phyloP scores from a whole-genome alignment of 2,329 filamentous ascomycete species.

The Monosporascus sp. region DNA sequence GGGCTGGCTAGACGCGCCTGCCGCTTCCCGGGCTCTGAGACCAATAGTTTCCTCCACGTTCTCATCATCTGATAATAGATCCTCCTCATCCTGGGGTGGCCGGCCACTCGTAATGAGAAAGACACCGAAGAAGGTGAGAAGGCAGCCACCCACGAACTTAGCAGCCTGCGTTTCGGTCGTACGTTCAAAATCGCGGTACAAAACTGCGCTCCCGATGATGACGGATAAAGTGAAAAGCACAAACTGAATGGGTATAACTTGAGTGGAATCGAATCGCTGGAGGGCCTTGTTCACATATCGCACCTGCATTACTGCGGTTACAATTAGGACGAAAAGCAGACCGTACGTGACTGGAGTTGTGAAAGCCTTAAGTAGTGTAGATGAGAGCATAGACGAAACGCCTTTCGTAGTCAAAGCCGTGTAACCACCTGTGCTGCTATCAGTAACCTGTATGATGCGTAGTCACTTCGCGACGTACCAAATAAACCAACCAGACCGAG shows the following conservation, averaged over 20 bases:
- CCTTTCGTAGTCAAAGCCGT: slow-evolving; percentile 97
- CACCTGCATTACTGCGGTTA: slow-evolving; percentile 91
- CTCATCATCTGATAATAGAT: slow-evolving; percentile 52
- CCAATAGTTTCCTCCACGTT: slow-evolving; percentile 61
- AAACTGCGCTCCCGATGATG: slow-evolving; percentile 85
- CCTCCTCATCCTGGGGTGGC: slow-evolving; percentile 50
- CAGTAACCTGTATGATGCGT: slow-evolving; percentile 8
- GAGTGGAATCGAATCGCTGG: slow-evolving; percentile 92
- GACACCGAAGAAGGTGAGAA: slow-evolving; percentile 92
- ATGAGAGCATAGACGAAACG: slow-evolving; percentile 89
- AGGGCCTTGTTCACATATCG: slow-evolving; percentile 87
- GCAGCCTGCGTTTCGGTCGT: slow-evolving; percentile 66
- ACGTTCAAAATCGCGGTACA: slow-evolving; percentile 93
- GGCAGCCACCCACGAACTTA: slow-evolving; percentile 87
- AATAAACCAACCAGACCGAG: slow-evolving; percentile 89
- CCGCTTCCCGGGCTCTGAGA: slow-evolving; percentile 41
- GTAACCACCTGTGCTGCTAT: slow-evolving; percentile 64
- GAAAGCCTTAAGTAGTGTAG: slow-evolving; percentile 81
- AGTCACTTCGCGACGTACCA: slow-evolving; percentile 50
- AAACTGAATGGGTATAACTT: slow-evolving; percentile 97
- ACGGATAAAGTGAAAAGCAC: slow-evolving; percentile 95
- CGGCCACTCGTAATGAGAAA: slow-evolving; percentile 92
- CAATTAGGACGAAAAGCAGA: slow-evolving; percentile 71
- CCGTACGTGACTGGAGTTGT: slow-evolving; percentile 89
- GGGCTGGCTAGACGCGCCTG: slow-evolving; percentile 28